phyloP scores from a whole-genome alignment of 768 basidiomycete species.

The Coprinellus micaceus region DNA sequence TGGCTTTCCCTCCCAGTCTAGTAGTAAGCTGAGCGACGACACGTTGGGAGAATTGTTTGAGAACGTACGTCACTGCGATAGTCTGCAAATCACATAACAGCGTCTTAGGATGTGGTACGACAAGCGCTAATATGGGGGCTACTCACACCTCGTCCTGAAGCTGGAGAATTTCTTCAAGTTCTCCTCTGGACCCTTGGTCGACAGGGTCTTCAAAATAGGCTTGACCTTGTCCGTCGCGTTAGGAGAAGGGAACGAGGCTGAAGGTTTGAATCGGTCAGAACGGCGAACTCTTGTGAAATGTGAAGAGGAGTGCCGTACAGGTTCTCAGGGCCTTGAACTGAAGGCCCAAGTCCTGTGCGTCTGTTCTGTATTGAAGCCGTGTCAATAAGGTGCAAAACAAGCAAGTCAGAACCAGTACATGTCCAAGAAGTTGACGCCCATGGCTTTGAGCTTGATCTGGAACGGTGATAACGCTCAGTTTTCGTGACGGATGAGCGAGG shows the following conservation, averaged over 20 bases:
- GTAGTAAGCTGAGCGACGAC: slow-evolving; percentile 13
- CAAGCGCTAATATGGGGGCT: not conserved
- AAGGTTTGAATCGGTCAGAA: slow-evolving; percentile 9
- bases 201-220: slow-evolving; percentile 63
- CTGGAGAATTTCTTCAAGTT: slow-evolving; percentile 65
- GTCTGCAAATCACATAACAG: slow-evolving; percentile 16
- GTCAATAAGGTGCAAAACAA: slow-evolving; percentile 13
- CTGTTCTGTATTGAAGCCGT: slow-evolving; percentile 49
- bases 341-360: slow-evolving; percentile 58
- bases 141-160: slow-evolving; percentile 71
- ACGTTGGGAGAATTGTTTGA: slow-evolving; percentile 11
- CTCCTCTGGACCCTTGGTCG: slow-evolving; percentile 58
- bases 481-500: slow-evolving; percentile 2
- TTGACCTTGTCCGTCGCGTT: slow-evolving; percentile 56
- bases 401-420: slow-evolving; percentile 45
- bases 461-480: slow-evolving; percentile 11
- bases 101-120: slow-evolving; percentile 3
- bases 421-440: slow-evolving; percentile 83
- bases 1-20: slow-evolving; percentile 78
- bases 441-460: slow-evolving; percentile 74
- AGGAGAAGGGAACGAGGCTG: slow-evolving; percentile 54
- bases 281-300: slow-evolving; percentile 8
- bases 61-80: slow-evolving; percentile 62
- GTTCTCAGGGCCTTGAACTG: slow-evolving; percentile 32
- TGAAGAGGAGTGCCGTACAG: slow-evolving; percentile 21